Evolutionary conservation across 345 rosid genomes (phyloP), one percentile per base, ranked within the genome.

Genomic region (Heritiera fomes): DNA sequence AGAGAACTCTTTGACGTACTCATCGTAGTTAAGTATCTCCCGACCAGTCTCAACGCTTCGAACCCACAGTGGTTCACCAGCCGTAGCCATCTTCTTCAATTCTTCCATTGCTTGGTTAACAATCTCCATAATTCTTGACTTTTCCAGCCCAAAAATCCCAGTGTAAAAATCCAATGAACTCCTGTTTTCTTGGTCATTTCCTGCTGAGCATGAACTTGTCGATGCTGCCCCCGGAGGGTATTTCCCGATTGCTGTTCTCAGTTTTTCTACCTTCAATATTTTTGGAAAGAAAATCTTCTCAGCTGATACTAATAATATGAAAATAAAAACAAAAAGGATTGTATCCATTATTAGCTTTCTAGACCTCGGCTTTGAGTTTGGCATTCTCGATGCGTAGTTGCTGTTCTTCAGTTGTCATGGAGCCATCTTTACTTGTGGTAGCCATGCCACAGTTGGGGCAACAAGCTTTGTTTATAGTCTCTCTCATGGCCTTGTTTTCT

Each of bases 11-110:
- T 91, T 96, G 59, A 87, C 75, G 65, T 94, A 96, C 88, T 91
- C 98, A 6, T 96, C 99, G 45, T 96, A 96, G 82, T 96, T 96
- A 28, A 94, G 98, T 67, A 96, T 96, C 76, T 96, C 98, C 3
- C 98, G 91, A 41, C 94, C 94, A 0, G 98, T 92, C 89, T 96
- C 99, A 2, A 96, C 83, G 80, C 99, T 94, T 52, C 92, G 87
- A 76, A 96, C 79, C 99, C 99, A 96, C 2, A 96, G 87, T 3
- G 99, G 98, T 28, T 90, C 90, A 0, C 82, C 85, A 1, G 92
- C 90, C 9, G 89, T 85, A 59, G 97, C 98, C 99, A 96, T 96
- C 83, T 81, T 90, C 64, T 82, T 86, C 55, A 96, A 86, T 84
- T 96, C 98, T 81, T 91, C 95, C 86, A 83, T 83, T 61, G 95